A percentile compares a stretch with the other conserved stretches of the same genome.
Conservation (phyloP, 352 stramenopile genomes). For the Phytophthora crassamura region DNA sequence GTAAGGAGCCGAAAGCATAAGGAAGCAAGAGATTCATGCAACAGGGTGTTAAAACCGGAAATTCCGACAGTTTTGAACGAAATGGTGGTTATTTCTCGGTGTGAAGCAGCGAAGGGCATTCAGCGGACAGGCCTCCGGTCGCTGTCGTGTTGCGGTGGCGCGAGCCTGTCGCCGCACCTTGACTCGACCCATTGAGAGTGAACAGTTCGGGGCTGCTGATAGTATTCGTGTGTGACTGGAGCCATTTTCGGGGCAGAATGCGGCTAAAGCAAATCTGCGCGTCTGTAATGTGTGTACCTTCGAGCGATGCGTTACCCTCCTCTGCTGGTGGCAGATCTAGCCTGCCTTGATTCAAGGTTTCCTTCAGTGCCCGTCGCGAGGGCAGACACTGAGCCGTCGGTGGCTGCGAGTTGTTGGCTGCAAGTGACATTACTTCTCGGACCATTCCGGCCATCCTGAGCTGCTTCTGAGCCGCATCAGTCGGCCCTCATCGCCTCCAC, state of each 20-base stretch:
- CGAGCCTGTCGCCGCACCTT: no score
- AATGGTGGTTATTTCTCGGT: no score
- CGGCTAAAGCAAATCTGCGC: background rate
- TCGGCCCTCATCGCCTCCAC: background rate
- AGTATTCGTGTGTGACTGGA: background rate
- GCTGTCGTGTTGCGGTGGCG: no score
- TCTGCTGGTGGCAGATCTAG: slow-evolving; percentile 3
- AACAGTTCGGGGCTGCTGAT: no score
- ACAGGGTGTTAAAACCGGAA: no score
- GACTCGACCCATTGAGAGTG: no score
- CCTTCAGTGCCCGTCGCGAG: background rate
- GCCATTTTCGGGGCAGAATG: background rate
- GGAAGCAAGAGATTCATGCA: no score
- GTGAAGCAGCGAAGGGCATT: no score
- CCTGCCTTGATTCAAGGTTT: background rate
- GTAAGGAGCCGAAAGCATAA: slow-evolving; percentile 8
- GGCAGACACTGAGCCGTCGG: background rate
- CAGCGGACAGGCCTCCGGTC: no score
- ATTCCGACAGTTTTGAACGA: no score
- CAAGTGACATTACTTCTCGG: slow-evolving; percentile 17
- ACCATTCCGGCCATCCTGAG: background rate
- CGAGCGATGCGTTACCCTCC: background rate
- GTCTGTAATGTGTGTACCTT: slow-evolving; percentile 12
- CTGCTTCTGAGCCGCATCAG: slow-evolving; percentile 1
- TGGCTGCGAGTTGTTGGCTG: background rate